phyloP scores from a whole-genome alignment of 2,329 filamentous ascomycete species.

The Tolypocladium amazonense region DNA sequence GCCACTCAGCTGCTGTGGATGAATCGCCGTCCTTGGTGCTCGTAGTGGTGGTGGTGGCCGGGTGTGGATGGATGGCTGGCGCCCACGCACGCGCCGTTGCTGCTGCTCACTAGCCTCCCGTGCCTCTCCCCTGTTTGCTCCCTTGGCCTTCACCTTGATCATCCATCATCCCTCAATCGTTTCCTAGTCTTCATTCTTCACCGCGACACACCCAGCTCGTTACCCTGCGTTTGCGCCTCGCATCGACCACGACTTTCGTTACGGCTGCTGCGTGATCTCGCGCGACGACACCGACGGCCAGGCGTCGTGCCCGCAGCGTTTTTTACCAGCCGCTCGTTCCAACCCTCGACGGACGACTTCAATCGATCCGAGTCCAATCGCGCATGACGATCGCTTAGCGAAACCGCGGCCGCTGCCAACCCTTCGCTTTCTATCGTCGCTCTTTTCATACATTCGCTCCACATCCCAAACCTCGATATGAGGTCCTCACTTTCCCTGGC shows the following conservation, averaged over 20 bases:
- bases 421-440: background rate
- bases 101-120: background rate
- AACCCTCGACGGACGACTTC: background rate
- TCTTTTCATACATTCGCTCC: background rate
- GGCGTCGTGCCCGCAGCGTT: background rate
- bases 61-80: background rate
- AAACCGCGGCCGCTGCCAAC: background rate
- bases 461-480: slow-evolving; percentile 2
- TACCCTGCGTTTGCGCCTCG: background rate
- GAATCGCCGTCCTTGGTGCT: background rate
- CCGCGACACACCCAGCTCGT: background rate
- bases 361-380: background rate
- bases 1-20: background rate
- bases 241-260: background rate
- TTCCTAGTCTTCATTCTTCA: background rate
- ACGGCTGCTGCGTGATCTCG: background rate
- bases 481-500: slow-evolving; percentile 1
- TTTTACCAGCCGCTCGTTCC: background rate
- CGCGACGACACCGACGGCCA: background rate
- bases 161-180: background rate
- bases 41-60: background rate
- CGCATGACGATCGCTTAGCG: background rate
- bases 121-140: background rate
- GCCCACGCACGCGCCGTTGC: background rate
- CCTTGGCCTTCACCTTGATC: background rate